phyloP scores from a whole-genome alignment of 176 grass and related monocot genomes.

The Musa schizocarpa region DNA sequence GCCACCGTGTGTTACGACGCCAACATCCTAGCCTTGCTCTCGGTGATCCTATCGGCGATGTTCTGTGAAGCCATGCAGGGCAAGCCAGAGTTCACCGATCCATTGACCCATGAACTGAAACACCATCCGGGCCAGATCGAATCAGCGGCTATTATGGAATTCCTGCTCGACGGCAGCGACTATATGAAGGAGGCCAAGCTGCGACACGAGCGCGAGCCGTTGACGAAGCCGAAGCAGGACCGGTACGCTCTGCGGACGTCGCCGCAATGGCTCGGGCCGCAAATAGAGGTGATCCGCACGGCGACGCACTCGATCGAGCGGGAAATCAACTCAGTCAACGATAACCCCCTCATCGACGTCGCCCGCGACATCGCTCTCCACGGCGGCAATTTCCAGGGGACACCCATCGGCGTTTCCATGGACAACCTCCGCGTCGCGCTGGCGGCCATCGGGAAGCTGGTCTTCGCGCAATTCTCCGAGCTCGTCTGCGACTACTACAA shows the following conservation, averaged over 20 bases:
- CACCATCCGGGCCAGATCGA: conserved; percentile 25
- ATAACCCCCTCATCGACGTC: neutral
- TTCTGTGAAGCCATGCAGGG: neutral
- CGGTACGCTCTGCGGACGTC: conserved; percentile 19
- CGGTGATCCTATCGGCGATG: conserved; percentile 19
- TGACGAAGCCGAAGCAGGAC: conserved; percentile 18
- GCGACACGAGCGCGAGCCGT: conserved; percentile 1
- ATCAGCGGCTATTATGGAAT: conserved; percentile 19
- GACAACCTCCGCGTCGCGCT: conserved; percentile 17
- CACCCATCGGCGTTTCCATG: conserved; percentile 19
- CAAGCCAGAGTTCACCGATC: neutral
- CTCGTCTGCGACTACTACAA: conserved; percentile 15
- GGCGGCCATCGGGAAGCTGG: conserved; percentile 9
- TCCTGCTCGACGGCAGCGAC: conserved; percentile 14
- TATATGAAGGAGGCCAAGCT: conserved; percentile 10
- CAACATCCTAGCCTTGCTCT: conserved; percentile 7
- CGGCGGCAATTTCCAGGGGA: conserved; percentile 23
- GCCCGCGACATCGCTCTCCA: conserved; percentile 17
- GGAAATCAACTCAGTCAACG: conserved; percentile 20
- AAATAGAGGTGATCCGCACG: conserved; percentile 9
- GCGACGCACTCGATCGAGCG: conserved; percentile 19
- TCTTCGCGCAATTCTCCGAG: conserved; percentile 17
- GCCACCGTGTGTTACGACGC: conserved; percentile 20
- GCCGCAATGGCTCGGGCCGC: conserved; percentile 22
- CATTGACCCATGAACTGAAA: conserved; percentile 17